phyloP scores from a whole-genome alignment of 495 filamentous ascomycete species.

The Pyrenopolyporus hunteri region DNA sequence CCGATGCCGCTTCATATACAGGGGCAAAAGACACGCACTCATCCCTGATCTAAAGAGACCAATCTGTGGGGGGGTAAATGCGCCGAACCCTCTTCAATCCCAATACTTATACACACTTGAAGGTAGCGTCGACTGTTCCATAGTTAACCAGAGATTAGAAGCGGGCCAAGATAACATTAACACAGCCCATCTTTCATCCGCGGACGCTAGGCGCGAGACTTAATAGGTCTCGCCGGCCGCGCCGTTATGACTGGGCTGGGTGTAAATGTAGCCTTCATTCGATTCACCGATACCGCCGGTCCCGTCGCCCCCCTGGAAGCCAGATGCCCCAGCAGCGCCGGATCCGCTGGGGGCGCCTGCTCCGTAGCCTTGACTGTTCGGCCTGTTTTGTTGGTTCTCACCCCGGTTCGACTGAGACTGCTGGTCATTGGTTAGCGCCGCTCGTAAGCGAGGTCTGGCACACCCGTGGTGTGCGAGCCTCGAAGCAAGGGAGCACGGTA shows the following conservation, averaged over 20 bases:
- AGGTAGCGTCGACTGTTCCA: conserved; percentile 23
- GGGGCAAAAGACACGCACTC: conserved; percentile 22
- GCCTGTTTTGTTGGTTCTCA: conserved; percentile 71
- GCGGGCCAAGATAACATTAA: conserved; percentile 9
- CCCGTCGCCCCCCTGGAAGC: conserved; percentile 64
- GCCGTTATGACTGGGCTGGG: conserved; percentile 74
- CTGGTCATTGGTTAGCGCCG: conserved; percentile 48
- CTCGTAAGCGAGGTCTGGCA: conserved; percentile 16
- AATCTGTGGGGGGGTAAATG: conserved; percentile 7
- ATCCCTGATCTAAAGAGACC: conserved; percentile 28
- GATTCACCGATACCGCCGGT: conserved; percentile 66
- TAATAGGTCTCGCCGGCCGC: conserved; percentile 57
- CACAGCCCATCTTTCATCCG: conserved; percentile 1
- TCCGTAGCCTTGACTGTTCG: conserved; percentile 72
- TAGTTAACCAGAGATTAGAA: background rate
- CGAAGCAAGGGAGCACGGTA: conserved; percentile 25
- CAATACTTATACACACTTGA: conserved; percentile 40
- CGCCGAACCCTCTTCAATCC: conserved; percentile 26
- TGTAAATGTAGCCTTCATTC: conserved; percentile 67
- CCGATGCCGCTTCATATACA: conserved; percentile 43
- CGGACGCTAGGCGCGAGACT: conserved; percentile 30
- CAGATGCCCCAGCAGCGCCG: conserved; percentile 48
- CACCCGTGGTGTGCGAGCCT: conserved; percentile 5
- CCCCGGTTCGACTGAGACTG: conserved; percentile 79
- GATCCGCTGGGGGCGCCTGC: conserved; percentile 54